phyloP scores from a whole-genome alignment of 2,329 filamentous ascomycete genomes.

The Tolypocladium album region DNA sequence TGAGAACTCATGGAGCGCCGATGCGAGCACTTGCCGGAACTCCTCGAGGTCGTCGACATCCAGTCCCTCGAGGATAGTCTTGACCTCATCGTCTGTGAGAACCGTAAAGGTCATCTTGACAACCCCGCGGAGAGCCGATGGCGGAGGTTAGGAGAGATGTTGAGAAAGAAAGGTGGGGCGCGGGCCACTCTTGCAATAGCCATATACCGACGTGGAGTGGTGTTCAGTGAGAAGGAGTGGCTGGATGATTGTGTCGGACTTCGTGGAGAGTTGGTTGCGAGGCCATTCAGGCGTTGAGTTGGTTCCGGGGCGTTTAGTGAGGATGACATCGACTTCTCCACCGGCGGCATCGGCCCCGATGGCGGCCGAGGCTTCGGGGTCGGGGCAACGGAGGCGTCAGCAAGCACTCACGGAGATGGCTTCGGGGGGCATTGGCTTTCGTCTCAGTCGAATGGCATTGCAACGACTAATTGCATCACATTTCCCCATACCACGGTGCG shows the following conservation, averaged over 20 bases:
- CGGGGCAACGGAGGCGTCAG: background rate
- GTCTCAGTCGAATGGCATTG: too few species aligned
- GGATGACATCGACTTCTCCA: background rate
- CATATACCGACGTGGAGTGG: background rate
- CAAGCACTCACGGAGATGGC: background rate
- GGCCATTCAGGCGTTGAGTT: background rate
- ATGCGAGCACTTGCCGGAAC: conserved; percentile 37
- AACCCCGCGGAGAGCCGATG: background rate
- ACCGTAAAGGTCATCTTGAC: conserved; percentile 46
- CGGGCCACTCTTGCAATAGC: background rate
- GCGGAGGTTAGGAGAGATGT: background rate
- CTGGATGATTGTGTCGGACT: background rate
- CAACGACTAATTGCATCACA: background rate
- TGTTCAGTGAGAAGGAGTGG: background rate
- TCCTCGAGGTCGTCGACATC: conserved; percentile 39
- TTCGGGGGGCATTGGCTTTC: background rate
- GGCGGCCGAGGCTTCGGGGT: background rate
- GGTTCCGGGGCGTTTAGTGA: background rate
- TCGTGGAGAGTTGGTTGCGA: background rate
- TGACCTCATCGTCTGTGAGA: conserved; percentile 47
- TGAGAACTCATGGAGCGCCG: conserved; percentile 51
- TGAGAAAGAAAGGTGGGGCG: background rate
- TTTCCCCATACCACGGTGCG: too few species aligned
- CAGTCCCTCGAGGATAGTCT: conserved; percentile 40
- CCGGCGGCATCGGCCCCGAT: background rate